These are phyloP conservation scores for Neopestalotiopsis sp. DNA, from an alignment of 2,329 filamentous ascomycete genomes.

Conservation along the genomic window DNA sequence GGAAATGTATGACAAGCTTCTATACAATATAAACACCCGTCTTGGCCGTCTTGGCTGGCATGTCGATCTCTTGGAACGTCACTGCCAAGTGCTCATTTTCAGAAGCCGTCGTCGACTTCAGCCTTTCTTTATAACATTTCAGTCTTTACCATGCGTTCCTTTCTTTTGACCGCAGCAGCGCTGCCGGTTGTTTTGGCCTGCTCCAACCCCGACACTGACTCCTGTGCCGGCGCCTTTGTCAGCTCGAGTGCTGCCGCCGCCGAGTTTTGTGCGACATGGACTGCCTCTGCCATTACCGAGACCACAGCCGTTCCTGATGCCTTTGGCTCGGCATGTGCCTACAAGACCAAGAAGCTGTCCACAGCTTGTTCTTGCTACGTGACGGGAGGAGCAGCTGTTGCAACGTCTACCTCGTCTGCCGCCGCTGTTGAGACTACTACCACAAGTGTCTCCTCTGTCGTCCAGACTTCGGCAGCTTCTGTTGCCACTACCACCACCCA, in stretches of 20 bases:
- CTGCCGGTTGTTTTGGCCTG: conserved; percentile 5
- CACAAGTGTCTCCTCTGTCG: background rate
- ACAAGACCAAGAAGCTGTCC: conserved; percentile 16
- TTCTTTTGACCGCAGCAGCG: conserved; percentile 10
- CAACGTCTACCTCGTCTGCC: conserved; percentile 1
- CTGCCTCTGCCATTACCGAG: conserved; percentile 1
- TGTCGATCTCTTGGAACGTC: conserved; percentile 1
- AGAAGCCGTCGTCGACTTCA: background rate
- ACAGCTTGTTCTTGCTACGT: conserved; percentile 14
- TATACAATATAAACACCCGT: conserved; percentile 11
- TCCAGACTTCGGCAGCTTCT: background rate
- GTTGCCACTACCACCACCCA: background rate
- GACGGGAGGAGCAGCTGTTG: conserved; percentile 1
- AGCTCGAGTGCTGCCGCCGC: conserved; percentile 5
- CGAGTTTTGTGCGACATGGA: conserved; percentile 15
- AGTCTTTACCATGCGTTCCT: conserved; percentile 13
- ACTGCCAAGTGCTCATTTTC: conserved; percentile 7
- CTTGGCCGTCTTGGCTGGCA: conserved; percentile 9
- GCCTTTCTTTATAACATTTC: conserved; percentile 6
- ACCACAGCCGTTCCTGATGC: background rate
- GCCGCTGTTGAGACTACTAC: background rate
- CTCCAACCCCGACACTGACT: conserved; percentile 11
- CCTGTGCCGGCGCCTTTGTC: conserved; percentile 13
- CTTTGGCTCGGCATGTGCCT: conserved; percentile 8
- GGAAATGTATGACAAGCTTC: background rate